phyloP scores from a whole-genome alignment of 192 early-diverging fungal species.

The Coemansia sp. region DNA sequence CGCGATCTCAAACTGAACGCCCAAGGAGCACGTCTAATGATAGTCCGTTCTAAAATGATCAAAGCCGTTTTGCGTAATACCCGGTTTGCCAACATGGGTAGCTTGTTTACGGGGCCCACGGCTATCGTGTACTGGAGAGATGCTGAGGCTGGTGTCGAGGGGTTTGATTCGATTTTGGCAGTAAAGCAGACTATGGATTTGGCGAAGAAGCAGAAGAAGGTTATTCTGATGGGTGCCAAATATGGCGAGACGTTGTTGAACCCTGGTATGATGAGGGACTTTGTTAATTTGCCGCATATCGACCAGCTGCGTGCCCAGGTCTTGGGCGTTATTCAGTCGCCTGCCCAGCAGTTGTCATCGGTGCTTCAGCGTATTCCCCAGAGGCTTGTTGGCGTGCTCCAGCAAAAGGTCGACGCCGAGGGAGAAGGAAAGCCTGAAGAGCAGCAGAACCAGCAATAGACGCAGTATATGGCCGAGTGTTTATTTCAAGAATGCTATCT shows the following conservation, averaged over 20 bases:
- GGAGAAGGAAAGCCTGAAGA: conserved; percentile 13
- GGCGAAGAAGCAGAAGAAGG: conserved; percentile 30
- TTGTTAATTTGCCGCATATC: conserved; percentile 41
- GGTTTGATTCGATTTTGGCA: conserved; percentile 6
- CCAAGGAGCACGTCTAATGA: conserved; percentile 35
- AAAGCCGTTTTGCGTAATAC: conserved; percentile 53
- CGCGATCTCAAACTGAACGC: conserved; percentile 30
- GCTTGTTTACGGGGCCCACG: conserved; percentile 49
- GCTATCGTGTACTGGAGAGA: conserved; percentile 41
- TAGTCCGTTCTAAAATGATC: conserved; percentile 48
- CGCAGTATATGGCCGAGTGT: background rate
- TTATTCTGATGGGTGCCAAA: conserved; percentile 48
- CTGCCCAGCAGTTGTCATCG: conserved; percentile 31
- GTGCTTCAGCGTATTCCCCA: conserved; percentile 44
- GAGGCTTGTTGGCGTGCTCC: conserved; percentile 43
- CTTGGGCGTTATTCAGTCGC: conserved; percentile 40
- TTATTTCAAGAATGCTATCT: background rate
- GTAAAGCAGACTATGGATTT: conserved; percentile 38
- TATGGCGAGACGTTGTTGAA: conserved; percentile 43
- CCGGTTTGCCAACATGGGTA: conserved; percentile 32
- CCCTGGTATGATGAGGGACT: conserved; percentile 32
- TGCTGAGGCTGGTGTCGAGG: background rate
- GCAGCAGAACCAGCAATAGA: conserved; percentile 7
- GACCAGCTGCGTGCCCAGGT: conserved; percentile 49
- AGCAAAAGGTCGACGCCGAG: conserved; percentile 37